These are phyloP conservation scores for Hyphodiscus sp. DNA, from an alignment of 2,329 filamentous ascomycete species.

Conservation along the genomic window DNA sequence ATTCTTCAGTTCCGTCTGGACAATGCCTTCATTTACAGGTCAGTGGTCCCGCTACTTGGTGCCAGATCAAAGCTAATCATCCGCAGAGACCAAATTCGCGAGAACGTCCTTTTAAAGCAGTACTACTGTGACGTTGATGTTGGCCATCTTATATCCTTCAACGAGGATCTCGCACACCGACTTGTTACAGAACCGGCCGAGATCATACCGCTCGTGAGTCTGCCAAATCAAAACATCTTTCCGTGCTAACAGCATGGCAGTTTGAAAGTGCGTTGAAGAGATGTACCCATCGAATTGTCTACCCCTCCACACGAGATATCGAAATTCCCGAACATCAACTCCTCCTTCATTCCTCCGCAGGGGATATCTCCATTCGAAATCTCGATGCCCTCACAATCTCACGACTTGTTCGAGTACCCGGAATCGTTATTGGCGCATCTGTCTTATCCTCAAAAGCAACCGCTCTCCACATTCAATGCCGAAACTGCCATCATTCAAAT, in stretches of 20 bases:
- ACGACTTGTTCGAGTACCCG: slow-evolving; percentile 90
- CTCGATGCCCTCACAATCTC: slow-evolving; percentile 90
- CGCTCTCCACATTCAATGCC: slow-evolving; percentile 77
- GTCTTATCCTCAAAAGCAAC: slow-evolving; percentile 96
- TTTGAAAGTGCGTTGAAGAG: slow-evolving; percentile 86
- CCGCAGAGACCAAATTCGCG: slow-evolving; percentile 80
- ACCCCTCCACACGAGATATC: slow-evolving; percentile 61
- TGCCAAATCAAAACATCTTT: not conserved
- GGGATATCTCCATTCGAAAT: slow-evolving; percentile 88
- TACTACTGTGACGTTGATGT: slow-evolving; percentile 97
- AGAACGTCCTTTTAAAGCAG: slow-evolving; percentile 90
- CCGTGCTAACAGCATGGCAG: slow-evolving; percentile 38
- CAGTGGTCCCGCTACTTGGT: slow-evolving; percentile 21
- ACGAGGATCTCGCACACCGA: slow-evolving; percentile 88
- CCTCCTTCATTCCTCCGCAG: slow-evolving; percentile 85
- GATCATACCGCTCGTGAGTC: slow-evolving; percentile 79
- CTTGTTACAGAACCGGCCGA: slow-evolving; percentile 86
- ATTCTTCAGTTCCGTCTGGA: slow-evolving; percentile 91
- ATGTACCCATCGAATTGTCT: slow-evolving; percentile 91
- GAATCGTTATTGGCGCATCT: slow-evolving; percentile 95
- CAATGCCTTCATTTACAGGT: slow-evolving; percentile 94
- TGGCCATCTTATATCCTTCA: slow-evolving; percentile 90
- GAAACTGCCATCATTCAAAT: slow-evolving; percentile 70
- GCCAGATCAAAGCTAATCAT: not conserved
- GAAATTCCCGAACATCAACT: slow-evolving; percentile 87